Conservation (phyloP, 2,329 filamentous ascomycete genomes). For the Phoma sp. region DNA sequence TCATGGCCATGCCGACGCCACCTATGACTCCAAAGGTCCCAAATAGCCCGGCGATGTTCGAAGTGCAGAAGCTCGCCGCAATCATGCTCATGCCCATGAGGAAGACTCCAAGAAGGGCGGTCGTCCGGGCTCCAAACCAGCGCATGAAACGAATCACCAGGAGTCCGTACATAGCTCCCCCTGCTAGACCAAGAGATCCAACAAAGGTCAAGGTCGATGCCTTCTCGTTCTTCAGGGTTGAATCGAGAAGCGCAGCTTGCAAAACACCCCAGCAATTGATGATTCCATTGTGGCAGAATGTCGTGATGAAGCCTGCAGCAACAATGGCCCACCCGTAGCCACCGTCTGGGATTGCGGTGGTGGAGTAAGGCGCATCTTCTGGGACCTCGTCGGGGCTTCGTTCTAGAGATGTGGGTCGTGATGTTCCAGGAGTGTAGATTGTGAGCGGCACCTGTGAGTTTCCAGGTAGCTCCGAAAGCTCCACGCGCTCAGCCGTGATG, state of each 20-base stretch:
- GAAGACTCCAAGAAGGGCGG: conserved; percentile 57
- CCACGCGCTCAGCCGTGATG: conserved; percentile 19
- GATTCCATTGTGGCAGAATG: conserved; percentile 60
- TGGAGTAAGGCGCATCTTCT: conserved; percentile 11
- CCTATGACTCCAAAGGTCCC: conserved; percentile 54
- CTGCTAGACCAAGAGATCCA: conserved; percentile 59
- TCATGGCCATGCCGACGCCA: conserved; percentile 49
- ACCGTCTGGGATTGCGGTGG: conserved; percentile 54
- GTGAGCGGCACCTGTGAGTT: conserved; percentile 5
- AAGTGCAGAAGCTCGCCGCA: conserved; percentile 55
- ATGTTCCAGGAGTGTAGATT: background rate
- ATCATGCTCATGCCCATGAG: conserved; percentile 59
- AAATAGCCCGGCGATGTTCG: conserved; percentile 47
- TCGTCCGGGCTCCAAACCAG: conserved; percentile 55
- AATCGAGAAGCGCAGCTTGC: conserved; percentile 61
- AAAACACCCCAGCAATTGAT: conserved; percentile 66
- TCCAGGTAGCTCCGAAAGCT: conserved; percentile 13
- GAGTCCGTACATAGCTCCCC: conserved; percentile 60
- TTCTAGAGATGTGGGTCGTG: background rate
- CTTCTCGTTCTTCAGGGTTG: conserved; percentile 50
- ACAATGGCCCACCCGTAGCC: conserved; percentile 65
- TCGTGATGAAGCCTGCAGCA: conserved; percentile 55
- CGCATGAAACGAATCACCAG: conserved; percentile 59
- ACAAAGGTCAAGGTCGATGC: conserved; percentile 64
- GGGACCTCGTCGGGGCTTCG: background rate